Percentiles rank a stretch among this genome's conserved stretches.
Evolutionary conservation across 768 basidiomycete species (phyloP).

Genomic region (Lactifluus pinguis): DNA sequence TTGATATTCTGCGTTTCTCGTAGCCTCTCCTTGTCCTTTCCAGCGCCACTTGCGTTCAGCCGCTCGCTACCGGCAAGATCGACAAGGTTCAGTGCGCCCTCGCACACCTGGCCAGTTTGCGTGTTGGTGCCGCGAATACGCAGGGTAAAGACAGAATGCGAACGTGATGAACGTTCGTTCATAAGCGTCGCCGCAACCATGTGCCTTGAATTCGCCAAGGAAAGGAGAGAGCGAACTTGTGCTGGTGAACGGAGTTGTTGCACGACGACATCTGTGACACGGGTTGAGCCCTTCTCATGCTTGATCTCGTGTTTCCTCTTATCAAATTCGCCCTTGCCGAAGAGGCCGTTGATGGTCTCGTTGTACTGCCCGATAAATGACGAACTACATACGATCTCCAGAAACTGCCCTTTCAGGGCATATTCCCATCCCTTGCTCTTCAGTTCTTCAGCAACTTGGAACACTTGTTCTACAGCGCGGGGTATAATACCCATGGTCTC

Average conservation of each 20-base stretch:
- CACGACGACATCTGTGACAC: constrained; percentile 76
- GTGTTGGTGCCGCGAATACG: constrained; percentile 70
- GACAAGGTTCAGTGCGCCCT: constrained; percentile 83
- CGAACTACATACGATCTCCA: constrained; percentile 68
- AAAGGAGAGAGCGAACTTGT: constrained; percentile 69
- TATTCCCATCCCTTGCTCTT: constrained; percentile 86
- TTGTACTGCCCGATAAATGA: constrained; percentile 52
- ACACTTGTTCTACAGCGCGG: constrained; percentile 85
- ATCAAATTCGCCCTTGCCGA: constrained; percentile 75
- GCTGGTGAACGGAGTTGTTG: constrained; percentile 62
- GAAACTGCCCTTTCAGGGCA: constrained; percentile 87
- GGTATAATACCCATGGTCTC: constrained; percentile 81
- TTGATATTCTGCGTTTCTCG: constrained; percentile 93
- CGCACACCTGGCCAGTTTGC: constrained; percentile 65
- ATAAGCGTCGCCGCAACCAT: constrained; percentile 88
- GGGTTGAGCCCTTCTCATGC: constrained; percentile 72
- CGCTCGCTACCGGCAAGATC: constrained; percentile 94
- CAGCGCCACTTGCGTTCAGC: constrained; percentile 65
- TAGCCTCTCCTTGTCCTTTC: constrained; percentile 73
- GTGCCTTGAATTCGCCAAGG: constrained; percentile 67
- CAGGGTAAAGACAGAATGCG: constrained; percentile 89
- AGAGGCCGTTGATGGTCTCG: constrained; percentile 89
- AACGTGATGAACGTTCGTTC: constrained; percentile 91
- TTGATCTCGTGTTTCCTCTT: constrained; percentile 95
- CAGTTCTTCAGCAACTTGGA: constrained; percentile 63